phyloP scores from a whole-genome alignment of 1,139 yeast genomes.

The Kodamaea plutei region DNA sequence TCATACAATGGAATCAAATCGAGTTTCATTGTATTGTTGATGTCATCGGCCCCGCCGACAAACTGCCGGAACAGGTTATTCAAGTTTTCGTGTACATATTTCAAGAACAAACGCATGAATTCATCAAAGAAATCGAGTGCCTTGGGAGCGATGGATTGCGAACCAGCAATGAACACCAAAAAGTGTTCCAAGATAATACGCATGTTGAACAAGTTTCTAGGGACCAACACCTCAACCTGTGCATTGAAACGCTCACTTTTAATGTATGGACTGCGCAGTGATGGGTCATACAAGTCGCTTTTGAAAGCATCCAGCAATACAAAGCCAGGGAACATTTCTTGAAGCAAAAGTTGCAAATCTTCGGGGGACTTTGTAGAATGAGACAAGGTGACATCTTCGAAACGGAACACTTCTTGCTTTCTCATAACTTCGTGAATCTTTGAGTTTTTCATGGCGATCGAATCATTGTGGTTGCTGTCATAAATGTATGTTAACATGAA shows the following conservation, averaged over 20 bases:
- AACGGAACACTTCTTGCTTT: slow-evolving; percentile 41
- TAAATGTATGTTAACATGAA: slow-evolving; percentile 56
- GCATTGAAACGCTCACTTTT: slow-evolving; percentile 53
- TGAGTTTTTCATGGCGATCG: slow-evolving; percentile 4
- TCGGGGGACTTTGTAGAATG: slow-evolving; percentile 34
- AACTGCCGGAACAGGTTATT: slow-evolving; percentile 29
- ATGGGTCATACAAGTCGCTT: slow-evolving; percentile 11
- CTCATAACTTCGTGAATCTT: slow-evolving; percentile 21
- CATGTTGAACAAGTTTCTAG: slow-evolving; percentile 78
- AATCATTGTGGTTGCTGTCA: slow-evolving; percentile 14
- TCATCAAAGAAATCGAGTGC: slow-evolving; percentile 52
- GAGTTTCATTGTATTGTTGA: neutral
- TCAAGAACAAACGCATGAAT: slow-evolving; percentile 64
- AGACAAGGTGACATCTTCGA: slow-evolving; percentile 42
- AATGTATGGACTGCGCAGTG: slow-evolving; percentile 46
- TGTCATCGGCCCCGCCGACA: slow-evolving; percentile 20
- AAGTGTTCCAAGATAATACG: slow-evolving; percentile 64
- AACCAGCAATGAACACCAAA: slow-evolving; percentile 50
- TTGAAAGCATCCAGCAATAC: slow-evolving; percentile 26
- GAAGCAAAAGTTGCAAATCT: slow-evolving; percentile 44
- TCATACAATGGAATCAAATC: slow-evolving; percentile 2
- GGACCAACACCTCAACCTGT: slow-evolving; percentile 64
- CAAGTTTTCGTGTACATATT: slow-evolving; percentile 59
- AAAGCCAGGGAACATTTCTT: slow-evolving; percentile 63
- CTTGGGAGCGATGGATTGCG: slow-evolving; percentile 2